These are phyloP conservation scores for Xylariales sp. DNA, from an alignment of 2,329 filamentous ascomycete species.

Conservation along the genomic window DNA sequence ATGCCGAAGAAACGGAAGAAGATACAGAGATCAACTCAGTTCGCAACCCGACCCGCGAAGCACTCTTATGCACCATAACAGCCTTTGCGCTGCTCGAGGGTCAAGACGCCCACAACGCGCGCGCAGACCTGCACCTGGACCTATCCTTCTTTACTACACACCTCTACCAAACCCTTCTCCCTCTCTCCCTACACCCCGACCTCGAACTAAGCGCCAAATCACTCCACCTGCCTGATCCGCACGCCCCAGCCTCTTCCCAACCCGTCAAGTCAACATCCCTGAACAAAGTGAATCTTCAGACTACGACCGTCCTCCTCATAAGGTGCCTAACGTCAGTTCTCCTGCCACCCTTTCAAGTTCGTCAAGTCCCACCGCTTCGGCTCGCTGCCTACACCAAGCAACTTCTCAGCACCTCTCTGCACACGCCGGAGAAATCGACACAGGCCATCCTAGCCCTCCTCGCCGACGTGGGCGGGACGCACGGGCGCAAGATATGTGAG, in stretches of 20 bases:
- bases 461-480: constrained; percentile 71
- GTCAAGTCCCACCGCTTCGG: constrained; percentile 72
- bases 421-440: constrained; percentile 84
- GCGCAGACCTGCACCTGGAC: constrained; percentile 78
- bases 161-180: constrained; percentile 80
- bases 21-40: constrained; percentile 43
- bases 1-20: constrained; percentile 36
- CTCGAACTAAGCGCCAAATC: constrained; percentile 77
- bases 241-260: constrained; percentile 33
- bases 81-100: constrained; percentile 94
- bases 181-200: constrained; percentile 75
- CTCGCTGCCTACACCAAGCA: constrained; percentile 94
- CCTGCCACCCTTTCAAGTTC: constrained; percentile 67
- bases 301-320: constrained; percentile 86
- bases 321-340: constrained; percentile 80
- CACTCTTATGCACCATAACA: constrained; percentile 90
- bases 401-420: constrained; percentile 74
- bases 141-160: constrained; percentile 93
- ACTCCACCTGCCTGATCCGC: constrained; percentile 64
- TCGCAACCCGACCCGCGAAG: constrained; percentile 78
- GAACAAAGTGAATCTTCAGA: constrained; percentile 88
- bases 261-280: constrained; percentile 36
- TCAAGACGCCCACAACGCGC: constrained; percentile 84
- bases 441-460: constrained; percentile 76
- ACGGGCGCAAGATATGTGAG: constrained; percentile 83